phyloP scores from a whole-genome alignment of 768 basidiomycete species.

The Kockovaella imperatae region DNA sequence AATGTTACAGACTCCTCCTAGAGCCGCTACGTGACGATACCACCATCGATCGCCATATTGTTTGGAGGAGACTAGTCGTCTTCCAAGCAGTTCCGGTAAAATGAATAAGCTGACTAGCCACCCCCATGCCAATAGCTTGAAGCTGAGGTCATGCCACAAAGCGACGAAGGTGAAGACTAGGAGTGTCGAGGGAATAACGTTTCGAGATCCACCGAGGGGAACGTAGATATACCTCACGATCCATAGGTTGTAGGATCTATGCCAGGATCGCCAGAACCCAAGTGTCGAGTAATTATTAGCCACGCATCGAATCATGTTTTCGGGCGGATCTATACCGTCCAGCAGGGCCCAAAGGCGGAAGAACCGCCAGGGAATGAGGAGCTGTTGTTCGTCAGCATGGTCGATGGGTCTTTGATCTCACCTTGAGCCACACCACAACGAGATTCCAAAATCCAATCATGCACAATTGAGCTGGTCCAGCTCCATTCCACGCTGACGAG shows the following conservation, averaged over 20 bases:
- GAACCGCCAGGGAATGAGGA: slow-evolving; percentile 91
- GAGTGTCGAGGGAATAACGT: slow-evolving; percentile 57
- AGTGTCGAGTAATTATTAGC: slow-evolving; percentile 88
- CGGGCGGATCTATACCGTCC: slow-evolving; percentile 85
- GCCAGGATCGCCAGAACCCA: slow-evolving; percentile 96
- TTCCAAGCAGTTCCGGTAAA: slow-evolving; percentile 67
- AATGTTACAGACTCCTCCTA: slow-evolving; percentile 75
- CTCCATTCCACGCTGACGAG: slow-evolving; percentile 57
- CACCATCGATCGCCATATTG: slow-evolving; percentile 64
- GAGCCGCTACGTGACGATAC: slow-evolving; percentile 78
- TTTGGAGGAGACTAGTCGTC: slow-evolving; percentile 52
- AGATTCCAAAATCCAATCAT: slow-evolving; percentile 98
- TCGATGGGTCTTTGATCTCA: slow-evolving; percentile 42
- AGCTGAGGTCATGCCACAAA: slow-evolving; percentile 90
- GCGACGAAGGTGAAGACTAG: slow-evolving; percentile 94
- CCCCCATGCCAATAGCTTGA: slow-evolving; percentile 84
- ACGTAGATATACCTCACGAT: slow-evolving; percentile 91
- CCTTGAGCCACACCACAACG: slow-evolving; percentile 93
- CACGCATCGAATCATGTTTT: slow-evolving; percentile 99
- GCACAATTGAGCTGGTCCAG: slow-evolving; percentile 68
- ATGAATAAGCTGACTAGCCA: slow-evolving; percentile 92
- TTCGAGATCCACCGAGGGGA: slow-evolving; percentile 69
- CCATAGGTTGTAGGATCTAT: slow-evolving; percentile 94
- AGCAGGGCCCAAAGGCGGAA: slow-evolving; percentile 87
- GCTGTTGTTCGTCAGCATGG: slow-evolving; percentile 48